Evolutionary conservation across 2,329 filamentous ascomycete species (phyloP).

Genomic region (Aspergillus neoniger): DNA sequence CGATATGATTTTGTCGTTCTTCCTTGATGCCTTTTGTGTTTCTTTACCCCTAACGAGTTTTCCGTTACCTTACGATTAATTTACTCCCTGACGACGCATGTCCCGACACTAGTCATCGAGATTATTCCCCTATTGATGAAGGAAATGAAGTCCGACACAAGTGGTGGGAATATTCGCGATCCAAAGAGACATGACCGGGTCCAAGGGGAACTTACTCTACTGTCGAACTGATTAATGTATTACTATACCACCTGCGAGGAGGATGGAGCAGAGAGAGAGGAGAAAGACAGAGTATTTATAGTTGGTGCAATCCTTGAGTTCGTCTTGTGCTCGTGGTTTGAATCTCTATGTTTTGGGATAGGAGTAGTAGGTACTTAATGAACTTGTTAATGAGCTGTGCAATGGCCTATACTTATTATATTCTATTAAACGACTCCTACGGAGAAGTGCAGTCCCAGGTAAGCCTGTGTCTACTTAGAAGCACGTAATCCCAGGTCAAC

Average conservation of each 20-base stretch:
- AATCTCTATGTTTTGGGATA: slow-evolving; percentile 7
- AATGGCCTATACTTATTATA: neutral
- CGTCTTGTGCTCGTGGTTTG: slow-evolving; percentile 3
- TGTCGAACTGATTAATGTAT: slow-evolving; percentile 23
- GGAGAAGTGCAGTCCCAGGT: no score
- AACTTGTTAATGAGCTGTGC: neutral
- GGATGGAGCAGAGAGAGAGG: neutral
- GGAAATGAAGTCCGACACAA: neutral
- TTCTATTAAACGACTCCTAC: no score
- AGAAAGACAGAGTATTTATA: slow-evolving; percentile 7
- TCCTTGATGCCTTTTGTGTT: neutral
- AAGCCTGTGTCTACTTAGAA: no score
- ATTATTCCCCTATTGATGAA: neutral
- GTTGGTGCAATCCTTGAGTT: slow-evolving; percentile 3
- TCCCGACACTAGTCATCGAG: neutral
- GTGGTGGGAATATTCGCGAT: slow-evolving; percentile 2
- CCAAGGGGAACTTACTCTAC: neutral
- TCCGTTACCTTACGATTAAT: slow-evolving; percentile 6
- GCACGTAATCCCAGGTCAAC: no score
- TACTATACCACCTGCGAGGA: slow-evolving; percentile 17
- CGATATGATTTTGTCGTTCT: slow-evolving; percentile 13
- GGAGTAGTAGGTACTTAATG: slow-evolving; percentile 13
- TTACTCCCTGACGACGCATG: slow-evolving; percentile 1
- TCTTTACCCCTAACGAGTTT: slow-evolving; percentile 6
- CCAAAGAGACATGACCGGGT: neutral